Evolutionary conservation across 371 early-diverging fungal species (phyloP).

Genomic region (Neoconidiobolus thromboides): DNA sequence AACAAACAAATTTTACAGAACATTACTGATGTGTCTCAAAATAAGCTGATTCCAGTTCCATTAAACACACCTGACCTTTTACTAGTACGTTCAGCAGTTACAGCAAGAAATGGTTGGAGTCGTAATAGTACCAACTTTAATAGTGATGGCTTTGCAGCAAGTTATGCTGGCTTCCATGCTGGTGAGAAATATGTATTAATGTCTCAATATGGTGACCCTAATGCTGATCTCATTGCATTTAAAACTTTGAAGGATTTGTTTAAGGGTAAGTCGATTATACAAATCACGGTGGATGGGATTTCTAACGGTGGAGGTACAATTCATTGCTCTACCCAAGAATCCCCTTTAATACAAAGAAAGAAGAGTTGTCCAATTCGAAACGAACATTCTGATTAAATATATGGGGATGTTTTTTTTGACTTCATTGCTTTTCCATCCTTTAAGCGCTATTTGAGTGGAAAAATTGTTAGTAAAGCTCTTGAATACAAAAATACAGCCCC

Average conservation of each 20-base stretch:
- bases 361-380: not conserved
- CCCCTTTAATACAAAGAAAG: not conserved
- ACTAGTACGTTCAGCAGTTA: slow-evolving; percentile 7
- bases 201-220: slow-evolving; percentile 10
- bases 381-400: too few relatives aligned
- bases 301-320: slow-evolving; percentile 11
- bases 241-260: slow-evolving; percentile 9
- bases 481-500: too few relatives aligned
- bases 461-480: too few relatives aligned
- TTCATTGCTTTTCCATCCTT: too few relatives aligned
- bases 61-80: slow-evolving; percentile 7
- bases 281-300: slow-evolving; percentile 9
- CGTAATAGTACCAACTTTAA: not conserved
- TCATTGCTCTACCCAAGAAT: slow-evolving; percentile 11
- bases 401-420: too few relatives aligned
- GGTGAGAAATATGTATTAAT: slow-evolving; percentile 9
- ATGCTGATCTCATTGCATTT: slow-evolving; percentile 7
- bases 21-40: slow-evolving; percentile 9
- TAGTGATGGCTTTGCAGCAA: not conserved
- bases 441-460: too few relatives aligned
- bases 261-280: slow-evolving; percentile 2
- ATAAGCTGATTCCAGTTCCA: slow-evolving; percentile 7
- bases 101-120: slow-evolving; percentile 6
- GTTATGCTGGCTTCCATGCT: slow-evolving; percentile 10
- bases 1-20: slow-evolving; percentile 4